A percentile compares a stretch with the other conserved stretches of the same genome.
These are phyloP conservation scores for Phytophthora chlamydospora DNA, from an alignment of 352 stramenopile species.

Conservation along the genomic window DNA sequence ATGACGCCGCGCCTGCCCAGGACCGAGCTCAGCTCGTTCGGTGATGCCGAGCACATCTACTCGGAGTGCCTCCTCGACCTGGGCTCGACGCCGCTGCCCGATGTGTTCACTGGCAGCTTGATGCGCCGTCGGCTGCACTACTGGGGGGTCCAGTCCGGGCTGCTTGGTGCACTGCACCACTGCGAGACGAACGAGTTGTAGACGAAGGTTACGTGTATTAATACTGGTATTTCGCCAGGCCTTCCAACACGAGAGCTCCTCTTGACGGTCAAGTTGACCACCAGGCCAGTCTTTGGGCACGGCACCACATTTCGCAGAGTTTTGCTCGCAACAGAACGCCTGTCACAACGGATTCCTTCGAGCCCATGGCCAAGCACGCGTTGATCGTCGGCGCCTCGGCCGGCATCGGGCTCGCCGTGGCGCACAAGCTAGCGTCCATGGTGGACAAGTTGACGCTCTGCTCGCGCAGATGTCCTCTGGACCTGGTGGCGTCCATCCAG, in stretches of 20 bases:
- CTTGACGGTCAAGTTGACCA: background rate
- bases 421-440: slow-evolving; percentile 27
- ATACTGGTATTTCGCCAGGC: slow-evolving; percentile 6
- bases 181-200: slow-evolving; percentile 27
- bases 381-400: slow-evolving; percentile 36
- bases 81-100: slow-evolving; percentile 17
- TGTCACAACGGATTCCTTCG: slow-evolving; percentile 21
- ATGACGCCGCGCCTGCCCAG: slow-evolving; percentile 29
- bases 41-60: slow-evolving; percentile 21
- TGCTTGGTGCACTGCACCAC: slow-evolving; percentile 20
- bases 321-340: slow-evolving; percentile 16
- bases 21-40: slow-evolving; percentile 9
- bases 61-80: slow-evolving; percentile 27
- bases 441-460: slow-evolving; percentile 39
- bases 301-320: slow-evolving; percentile 39
- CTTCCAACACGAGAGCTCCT: slow-evolving; percentile 13
- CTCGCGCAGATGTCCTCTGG: slow-evolving; percentile 26
- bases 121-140: slow-evolving; percentile 27
- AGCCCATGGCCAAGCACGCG: slow-evolving; percentile 32
- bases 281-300: background rate
- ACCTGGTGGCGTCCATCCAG: slow-evolving; percentile 29
- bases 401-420: slow-evolving; percentile 33
- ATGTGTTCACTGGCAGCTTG: slow-evolving; percentile 19
- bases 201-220: slow-evolving; percentile 16
- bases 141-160: slow-evolving; percentile 14